Conservation (phyloP, 345 rosid genomes). For the Sapria himalayana region DNA sequence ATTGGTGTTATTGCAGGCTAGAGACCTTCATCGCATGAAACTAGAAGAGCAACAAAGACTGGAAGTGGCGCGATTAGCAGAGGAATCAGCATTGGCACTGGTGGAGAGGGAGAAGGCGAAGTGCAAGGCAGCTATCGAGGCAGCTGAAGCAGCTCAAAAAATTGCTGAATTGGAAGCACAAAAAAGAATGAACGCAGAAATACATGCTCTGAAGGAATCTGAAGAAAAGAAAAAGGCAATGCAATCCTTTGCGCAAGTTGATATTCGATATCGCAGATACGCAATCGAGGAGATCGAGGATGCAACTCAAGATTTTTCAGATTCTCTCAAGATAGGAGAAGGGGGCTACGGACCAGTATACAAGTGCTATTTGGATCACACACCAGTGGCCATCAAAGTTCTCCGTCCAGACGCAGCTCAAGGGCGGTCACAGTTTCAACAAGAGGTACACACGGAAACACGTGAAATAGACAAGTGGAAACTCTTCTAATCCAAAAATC, state of each 20-base stretch:
- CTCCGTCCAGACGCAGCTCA: conserved; percentile 72
- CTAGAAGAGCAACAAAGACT: conserved; percentile 26
- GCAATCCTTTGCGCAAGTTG: conserved; percentile 10
- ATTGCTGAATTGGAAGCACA: conserved; percentile 38
- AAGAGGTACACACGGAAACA: conserved; percentile 32
- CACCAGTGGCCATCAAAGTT: conserved; percentile 68
- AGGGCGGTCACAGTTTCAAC: conserved; percentile 66
- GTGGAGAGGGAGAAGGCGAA: conserved; percentile 43
- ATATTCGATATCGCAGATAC: conserved; percentile 35
- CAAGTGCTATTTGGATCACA: conserved; percentile 37
- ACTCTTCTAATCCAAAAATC: too few relatives aligned
- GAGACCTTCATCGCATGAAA: conserved; percentile 37
- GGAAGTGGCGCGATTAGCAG: conserved; percentile 28
- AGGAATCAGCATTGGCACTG: conserved; percentile 36
- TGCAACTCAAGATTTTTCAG: conserved; percentile 37
- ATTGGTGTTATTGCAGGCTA: conserved; percentile 22
- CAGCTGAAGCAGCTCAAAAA: conserved; percentile 36
- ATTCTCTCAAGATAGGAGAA: conserved; percentile 58
- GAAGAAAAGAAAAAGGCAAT: conserved; percentile 15
- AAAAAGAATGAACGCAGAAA: conserved; percentile 33
- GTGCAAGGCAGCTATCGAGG: conserved; percentile 36
- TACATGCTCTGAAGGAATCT: conserved; percentile 11
- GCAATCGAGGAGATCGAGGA: conserved; percentile 55
- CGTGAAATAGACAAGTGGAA: too few relatives aligned
- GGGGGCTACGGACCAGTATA: conserved; percentile 94